Evolutionary conservation across 78 protist genomes (phyloP).

Genomic region (Dictyostelium firmibasis): DNA sequence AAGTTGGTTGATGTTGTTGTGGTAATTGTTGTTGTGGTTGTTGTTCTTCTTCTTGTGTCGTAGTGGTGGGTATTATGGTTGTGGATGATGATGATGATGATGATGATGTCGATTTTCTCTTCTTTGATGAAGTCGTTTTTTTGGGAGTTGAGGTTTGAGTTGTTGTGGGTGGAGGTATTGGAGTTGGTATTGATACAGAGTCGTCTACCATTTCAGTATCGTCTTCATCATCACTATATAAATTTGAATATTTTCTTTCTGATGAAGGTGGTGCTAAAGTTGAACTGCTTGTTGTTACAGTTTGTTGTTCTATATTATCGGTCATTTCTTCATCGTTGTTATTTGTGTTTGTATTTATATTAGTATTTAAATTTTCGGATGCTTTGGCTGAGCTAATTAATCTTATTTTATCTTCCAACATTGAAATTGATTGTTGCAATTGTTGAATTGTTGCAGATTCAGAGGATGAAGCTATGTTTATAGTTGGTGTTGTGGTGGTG

Average conservation of each 20-base stretch:
- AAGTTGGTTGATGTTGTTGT: background rate
- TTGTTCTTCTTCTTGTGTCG: background rate
- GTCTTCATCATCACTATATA: slow-evolving; percentile 75
- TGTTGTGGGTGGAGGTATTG: background rate
- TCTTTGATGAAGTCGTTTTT: background rate
- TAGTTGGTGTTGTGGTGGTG: background rate
- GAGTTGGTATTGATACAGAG: background rate
- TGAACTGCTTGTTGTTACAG: background rate
- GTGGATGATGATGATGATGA: background rate
- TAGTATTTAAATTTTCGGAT: background rate
- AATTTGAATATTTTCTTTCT: slow-evolving; percentile 12
- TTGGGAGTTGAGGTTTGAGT: background rate
- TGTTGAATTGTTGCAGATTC: background rate
- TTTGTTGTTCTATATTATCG: background rate
- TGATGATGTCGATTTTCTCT: background rate
- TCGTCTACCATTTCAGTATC: background rate
- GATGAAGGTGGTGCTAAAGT: slow-evolving; percentile 27
- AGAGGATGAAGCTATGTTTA: background rate
- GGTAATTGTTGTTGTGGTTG: background rate
- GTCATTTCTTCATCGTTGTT: background rate
- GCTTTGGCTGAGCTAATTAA: background rate
- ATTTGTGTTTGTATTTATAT: background rate
- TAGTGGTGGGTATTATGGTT: background rate
- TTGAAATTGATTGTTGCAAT: slow-evolving; percentile 15
- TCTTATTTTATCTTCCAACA: slow-evolving; percentile 24